Base-by-base conservation (phyloP, 2,329 filamentous ascomycete species). In the Simplicillium aogashimaense region DNA sequence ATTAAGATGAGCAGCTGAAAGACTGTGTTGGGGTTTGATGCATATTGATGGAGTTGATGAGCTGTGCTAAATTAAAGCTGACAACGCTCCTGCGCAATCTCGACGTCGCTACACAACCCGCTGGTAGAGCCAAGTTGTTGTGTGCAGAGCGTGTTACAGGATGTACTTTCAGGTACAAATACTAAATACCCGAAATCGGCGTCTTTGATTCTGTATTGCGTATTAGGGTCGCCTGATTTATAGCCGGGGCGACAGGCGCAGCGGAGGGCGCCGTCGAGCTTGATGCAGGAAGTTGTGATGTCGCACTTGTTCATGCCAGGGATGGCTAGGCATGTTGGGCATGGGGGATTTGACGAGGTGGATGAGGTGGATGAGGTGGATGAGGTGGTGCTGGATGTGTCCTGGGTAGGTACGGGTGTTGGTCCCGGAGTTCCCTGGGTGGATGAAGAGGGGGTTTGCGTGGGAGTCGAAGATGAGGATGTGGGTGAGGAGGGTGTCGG, bases 201-300 rank as follows among this genome's bases (percentile, higher is more conserved):
- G 31, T 38, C 29, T 5, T 16, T 31, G 18, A 38, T 30, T 14
- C 36, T 20, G 10, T 38, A 38, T 29, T 38, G 25, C 15, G 29
- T 30, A 28, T 28, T 17, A 9, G 25, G 12, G 36, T 30, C 25
- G 20, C 36, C 36, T 17, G 20, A 28, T 13, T 38, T 38, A 28
- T 15, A 38, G 7, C 36, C 36, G 14, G 36, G 25, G n/a, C 36
- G 25, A 31, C 36, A 38, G 36, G 36, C 36, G 15, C 36, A 38
- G 10, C 36, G 36, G 36, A 30, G 31, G 25, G 18, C 29, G 14
- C 36, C 36, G 29, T 20, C 14, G 15, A 38, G 25, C 12, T 30
- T 29, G 31, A 38, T 38, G 29, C 36, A 38, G n/a, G 36, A 38
- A 9, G 36, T 38, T 8, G 20, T 30, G 20, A 28, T 28, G 31